Evolutionary conservation across 225 moss, liverwort and hornwort genomes (phyloP), one percentile per base, ranked within the genome.

Genomic region (Physcomitrium patens): DNA sequence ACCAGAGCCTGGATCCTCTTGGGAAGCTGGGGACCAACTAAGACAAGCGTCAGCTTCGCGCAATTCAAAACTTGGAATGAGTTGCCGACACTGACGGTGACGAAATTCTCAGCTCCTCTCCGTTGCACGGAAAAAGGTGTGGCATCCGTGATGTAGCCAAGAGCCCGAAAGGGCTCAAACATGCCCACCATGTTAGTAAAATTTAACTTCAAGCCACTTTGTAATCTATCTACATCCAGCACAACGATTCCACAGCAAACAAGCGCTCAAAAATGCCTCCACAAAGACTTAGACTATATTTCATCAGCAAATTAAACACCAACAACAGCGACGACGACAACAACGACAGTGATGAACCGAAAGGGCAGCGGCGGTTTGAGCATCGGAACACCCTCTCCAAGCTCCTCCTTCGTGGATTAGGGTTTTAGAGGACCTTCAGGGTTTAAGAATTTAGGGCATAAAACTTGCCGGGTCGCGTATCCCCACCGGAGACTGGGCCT

Each of bases 61-160:
- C 93, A 92, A 77, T 93, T 93, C 71, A 85, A 99, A 9, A 95
- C 87, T 74, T 99, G 99, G 84, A 93, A 93, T n/a, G 95, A 86
- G 23, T 99, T 89, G 55, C 95, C 99, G 1, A 99, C 95, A 55
- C 93, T 99, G 37, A 95, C 95, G 8, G 95, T 99, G 27, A 99
- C 86, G 68, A 91, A 95, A 65, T 82, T 91, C 82, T 95, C 95
- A 14, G 86, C 57, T 15, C 93, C 93, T 9, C 91, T 82, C 19
- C 99, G 91, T 47, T 99, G 95, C 7, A 95, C 68, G 0, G 85
- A 86, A 81, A 91, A 92, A 1, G 99, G 89, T 1, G 81, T 89
- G 13, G 88, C 86, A 59, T 93, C 91, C 1, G 99, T 76, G 58
- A 99, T 84, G 50, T 91, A 93, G 3, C 95, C 99, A 15, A 95